Evolutionary conservation across 2,329 filamentous ascomycete genomes (phyloP).

Genomic region (Rhynchosporium secalis): DNA sequence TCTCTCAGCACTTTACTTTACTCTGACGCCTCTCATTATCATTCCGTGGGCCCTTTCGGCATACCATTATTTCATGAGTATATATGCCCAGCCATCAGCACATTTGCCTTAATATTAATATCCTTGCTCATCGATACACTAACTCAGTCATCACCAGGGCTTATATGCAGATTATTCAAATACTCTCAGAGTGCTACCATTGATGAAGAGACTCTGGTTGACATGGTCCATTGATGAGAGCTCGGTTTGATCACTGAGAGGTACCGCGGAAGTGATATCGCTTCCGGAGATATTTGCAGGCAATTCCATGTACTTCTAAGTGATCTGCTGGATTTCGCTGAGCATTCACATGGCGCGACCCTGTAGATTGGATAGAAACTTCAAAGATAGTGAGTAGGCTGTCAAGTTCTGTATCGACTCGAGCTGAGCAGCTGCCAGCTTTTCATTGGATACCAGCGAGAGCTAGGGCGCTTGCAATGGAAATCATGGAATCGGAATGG

Average conservation of each 20-base stretch:
- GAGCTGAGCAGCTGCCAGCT: not conserved
- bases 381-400: not conserved
- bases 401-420: not conserved
- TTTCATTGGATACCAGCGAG: slow-evolving; percentile 6
- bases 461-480: not conserved
- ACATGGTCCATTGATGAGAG: not conserved
- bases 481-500: not conserved
- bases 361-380: slow-evolving; percentile 2
- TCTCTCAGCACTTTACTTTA: not conserved
- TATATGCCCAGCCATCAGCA: not conserved
- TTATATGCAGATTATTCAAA: not conserved
- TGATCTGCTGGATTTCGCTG: not conserved
- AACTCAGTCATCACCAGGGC: no score
- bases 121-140: no score
- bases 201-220: not conserved
- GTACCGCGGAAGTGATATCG: not conserved
- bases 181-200: not conserved
- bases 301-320: not conserved
- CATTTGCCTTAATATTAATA: not conserved
- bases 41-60: not conserved
- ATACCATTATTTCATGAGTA: not conserved
- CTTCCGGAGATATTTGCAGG: not conserved
- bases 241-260: not conserved
- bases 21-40: not conserved
- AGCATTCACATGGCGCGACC: no score